These are phyloP conservation scores for Fusarium anthophilum DNA, from an alignment of 2,329 filamentous ascomycete species.

Conservation along the genomic window DNA sequence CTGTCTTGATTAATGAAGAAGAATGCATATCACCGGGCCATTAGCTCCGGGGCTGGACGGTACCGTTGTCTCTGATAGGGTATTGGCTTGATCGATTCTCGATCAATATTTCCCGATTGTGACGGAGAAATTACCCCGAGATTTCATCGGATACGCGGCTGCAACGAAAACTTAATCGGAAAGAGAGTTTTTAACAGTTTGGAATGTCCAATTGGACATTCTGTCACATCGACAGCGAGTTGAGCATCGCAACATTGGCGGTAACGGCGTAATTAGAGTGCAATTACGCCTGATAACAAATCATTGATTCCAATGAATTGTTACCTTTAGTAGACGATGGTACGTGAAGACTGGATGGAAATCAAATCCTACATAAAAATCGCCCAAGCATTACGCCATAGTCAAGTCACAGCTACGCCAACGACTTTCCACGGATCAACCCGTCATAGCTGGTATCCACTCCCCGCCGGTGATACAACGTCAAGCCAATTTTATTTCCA, in stretches of 20 bases:
- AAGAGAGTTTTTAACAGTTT: background rate
- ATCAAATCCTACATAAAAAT: background rate
- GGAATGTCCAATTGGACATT: background rate
- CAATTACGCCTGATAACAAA: rapidly evolving
- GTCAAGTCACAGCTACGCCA: conserved; percentile 17
- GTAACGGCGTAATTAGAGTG: background rate
- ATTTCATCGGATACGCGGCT: background rate
- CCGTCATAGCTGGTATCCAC: background rate
- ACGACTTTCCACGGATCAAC: background rate
- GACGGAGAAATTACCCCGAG: background rate
- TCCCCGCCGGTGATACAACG: conserved; percentile 15
- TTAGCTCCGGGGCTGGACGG: conserved; percentile 1
- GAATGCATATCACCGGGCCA: background rate
- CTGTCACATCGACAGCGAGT: background rate
- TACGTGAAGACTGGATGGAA: background rate
- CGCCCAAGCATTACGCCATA: conserved; percentile 22
- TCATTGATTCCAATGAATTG: background rate
- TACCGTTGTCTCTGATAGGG: background rate
- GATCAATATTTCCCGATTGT: background rate
- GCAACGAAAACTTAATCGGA: background rate
- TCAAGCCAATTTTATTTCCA: background rate
- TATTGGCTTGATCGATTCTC: background rate
- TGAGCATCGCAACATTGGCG: background rate
- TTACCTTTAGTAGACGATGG: background rate
- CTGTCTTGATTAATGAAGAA: no score